These are phyloP conservation scores for Trypanosoma avium DNA, from an alignment of 208 protist genomes.

Conservation along the genomic window DNA sequence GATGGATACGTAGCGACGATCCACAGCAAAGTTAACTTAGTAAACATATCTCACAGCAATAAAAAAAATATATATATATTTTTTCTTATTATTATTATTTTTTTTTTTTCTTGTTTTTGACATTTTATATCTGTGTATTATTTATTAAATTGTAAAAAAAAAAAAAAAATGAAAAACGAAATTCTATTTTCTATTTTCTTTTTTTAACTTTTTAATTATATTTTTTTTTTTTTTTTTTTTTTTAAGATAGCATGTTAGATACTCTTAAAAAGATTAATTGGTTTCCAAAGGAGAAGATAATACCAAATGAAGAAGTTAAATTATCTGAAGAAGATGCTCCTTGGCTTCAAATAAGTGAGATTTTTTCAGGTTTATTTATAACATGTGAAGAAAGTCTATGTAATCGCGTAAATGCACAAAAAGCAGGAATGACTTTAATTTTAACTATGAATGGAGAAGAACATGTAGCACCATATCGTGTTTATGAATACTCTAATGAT, in stretches of 20 bases:
- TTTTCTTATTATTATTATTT: background rate
- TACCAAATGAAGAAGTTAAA: slow-evolving; percentile 23
- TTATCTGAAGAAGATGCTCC: slow-evolving; percentile 31
- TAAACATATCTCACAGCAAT: too few species aligned
- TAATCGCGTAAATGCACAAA: slow-evolving; percentile 32
- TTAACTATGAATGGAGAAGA: slow-evolving; percentile 64
- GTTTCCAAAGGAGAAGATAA: slow-evolving; percentile 33
- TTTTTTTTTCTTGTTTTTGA: slow-evolving; percentile 2
- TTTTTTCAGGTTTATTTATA: slow-evolving; percentile 74
- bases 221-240: slow-evolving; percentile 14
- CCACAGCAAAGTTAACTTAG: slow-evolving; percentile 3
- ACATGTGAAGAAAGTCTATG: slow-evolving; percentile 56
- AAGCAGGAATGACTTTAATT: slow-evolving; percentile 55
- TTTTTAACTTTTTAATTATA: background rate
- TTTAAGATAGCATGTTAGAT: slow-evolving; percentile 10
- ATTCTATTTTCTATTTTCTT: too few species aligned
- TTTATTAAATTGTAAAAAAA: too few species aligned
- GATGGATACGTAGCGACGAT: slow-evolving; percentile 77
- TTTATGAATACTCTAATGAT: slow-evolving; percentile 40
- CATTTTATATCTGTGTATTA: background rate
- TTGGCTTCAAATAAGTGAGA: slow-evolving; percentile 69
- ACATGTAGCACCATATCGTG: slow-evolving; percentile 50
- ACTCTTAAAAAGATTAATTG: slow-evolving; percentile 32
- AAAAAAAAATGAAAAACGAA: too few species aligned
- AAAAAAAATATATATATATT: slow-evolving; percentile 3